phyloP scores from a whole-genome alignment of 495 filamentous ascomycete genomes.

The Apiosordaria backusii region DNA sequence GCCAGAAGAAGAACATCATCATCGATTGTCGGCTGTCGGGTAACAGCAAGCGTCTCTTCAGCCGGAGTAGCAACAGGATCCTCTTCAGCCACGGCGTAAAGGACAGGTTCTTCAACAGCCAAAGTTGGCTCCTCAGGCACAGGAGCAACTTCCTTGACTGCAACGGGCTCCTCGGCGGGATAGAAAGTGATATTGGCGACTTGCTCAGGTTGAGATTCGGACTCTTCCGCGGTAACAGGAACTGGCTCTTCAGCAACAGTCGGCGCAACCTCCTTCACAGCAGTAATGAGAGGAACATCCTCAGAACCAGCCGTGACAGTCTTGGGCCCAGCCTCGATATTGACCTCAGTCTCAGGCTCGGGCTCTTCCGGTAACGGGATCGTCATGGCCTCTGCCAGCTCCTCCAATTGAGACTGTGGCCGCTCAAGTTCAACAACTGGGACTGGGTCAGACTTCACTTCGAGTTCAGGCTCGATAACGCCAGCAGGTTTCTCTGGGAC shows the following conservation, averaged over 20 bases:
- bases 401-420: no score
- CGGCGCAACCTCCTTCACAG: not conserved
- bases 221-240: not conserved
- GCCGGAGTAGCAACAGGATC: no score
- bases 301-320: not conserved
- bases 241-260: not conserved
- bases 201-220: no score
- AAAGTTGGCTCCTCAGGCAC: not conserved
- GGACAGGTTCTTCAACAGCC: not conserved
- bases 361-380: not conserved
- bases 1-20: not conserved
- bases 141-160: not conserved
- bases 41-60: not conserved
- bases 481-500: not conserved
- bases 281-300: not conserved
- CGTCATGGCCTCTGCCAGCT: not conserved
- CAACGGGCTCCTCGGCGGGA: not conserved
- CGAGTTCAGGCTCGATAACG: not conserved
- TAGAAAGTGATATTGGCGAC: no score
- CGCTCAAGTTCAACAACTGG: no score
- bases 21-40: not conserved
- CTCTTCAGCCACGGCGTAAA: not conserved
- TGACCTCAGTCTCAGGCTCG: not conserved
- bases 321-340: not conserved
- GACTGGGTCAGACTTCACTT: not conserved